phyloP scores from a whole-genome alignment of 352 stramenopile species.

The Phytopythium oedochilum region DNA sequence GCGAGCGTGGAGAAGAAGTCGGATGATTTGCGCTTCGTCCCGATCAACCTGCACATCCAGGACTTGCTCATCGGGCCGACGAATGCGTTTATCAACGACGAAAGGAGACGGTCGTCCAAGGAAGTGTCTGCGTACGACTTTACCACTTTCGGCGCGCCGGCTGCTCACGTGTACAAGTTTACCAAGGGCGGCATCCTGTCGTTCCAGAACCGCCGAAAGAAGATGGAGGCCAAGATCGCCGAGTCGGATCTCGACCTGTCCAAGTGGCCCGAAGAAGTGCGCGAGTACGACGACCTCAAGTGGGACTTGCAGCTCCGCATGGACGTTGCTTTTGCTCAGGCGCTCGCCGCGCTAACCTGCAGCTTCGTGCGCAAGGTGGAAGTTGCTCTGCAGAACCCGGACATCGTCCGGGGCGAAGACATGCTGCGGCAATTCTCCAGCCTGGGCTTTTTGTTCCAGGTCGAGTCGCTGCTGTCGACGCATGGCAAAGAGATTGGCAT shows the following conservation, averaged over 20 bases:
- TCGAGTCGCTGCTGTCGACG: constrained; percentile 93
- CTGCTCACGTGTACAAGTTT: constrained; percentile 86
- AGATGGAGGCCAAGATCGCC: constrained; percentile 72
- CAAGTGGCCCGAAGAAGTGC: constrained; percentile 79
- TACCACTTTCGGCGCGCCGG: constrained; percentile 75
- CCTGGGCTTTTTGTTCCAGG: constrained; percentile 84
- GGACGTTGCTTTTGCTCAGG: constrained; percentile 78
- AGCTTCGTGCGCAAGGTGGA: constrained; percentile 87
- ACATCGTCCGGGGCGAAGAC: constrained; percentile 68
- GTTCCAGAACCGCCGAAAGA: constrained; percentile 72
- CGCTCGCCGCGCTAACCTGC: constrained; percentile 62
- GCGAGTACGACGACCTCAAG: constrained; percentile 80
- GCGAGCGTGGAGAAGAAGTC: constrained; percentile 86
- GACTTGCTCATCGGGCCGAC: constrained; percentile 79
- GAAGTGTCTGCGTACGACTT: constrained; percentile 84
- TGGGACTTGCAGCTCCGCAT: constrained; percentile 85
- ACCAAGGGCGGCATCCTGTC: constrained; percentile 83
- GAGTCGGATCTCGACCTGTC: constrained; percentile 64
- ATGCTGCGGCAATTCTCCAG: constrained; percentile 80
- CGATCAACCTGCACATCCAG: constrained; percentile 87
- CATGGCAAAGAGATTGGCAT: constrained; percentile 96
- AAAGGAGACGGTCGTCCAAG: constrained; percentile 68
- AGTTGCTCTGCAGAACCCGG: constrained; percentile 73
- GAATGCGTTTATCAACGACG: constrained; percentile 83
- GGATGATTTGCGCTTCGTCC: constrained; percentile 74